phyloP scores from a whole-genome alignment of 306 rosid genomes.

The apple (Malus domestica) region DNA sequence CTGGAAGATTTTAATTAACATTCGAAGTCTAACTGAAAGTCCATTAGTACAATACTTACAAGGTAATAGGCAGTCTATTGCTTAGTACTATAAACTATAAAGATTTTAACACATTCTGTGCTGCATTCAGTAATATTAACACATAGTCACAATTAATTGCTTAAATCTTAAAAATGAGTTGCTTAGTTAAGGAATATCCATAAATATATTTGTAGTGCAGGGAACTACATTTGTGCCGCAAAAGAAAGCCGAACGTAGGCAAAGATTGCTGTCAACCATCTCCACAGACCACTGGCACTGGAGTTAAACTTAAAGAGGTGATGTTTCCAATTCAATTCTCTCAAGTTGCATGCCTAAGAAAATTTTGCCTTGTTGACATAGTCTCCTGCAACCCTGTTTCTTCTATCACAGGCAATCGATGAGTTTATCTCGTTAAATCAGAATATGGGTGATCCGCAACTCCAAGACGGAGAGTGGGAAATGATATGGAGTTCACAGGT shows the following conservation, averaged over 20 bases:
- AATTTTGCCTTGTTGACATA: neutral
- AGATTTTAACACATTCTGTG: neutral
- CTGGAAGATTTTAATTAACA: no score
- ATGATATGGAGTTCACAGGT: conserved; percentile 99
- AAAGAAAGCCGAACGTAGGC: conserved; percentile 79
- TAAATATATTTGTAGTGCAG: conserved; percentile 73
- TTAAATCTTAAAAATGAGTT: neutral
- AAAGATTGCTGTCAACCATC: conserved; percentile 61
- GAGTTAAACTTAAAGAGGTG: conserved; percentile 44
- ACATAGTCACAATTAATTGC: neutral
- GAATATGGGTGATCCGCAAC: conserved; percentile 41
- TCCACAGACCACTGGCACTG: conserved; percentile 44
- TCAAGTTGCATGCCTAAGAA: neutral
- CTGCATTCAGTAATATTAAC: neutral
- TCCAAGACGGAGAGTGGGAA: conserved; percentile 82
- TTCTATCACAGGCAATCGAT: conserved; percentile 60
- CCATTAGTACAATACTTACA: neutral
- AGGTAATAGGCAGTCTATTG: conserved; percentile 46
- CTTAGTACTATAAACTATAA: neutral
- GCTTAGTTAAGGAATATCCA: conserved; percentile 36
- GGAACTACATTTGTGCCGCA: conserved; percentile 95
- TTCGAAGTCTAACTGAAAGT: no score
- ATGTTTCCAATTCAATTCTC: no score
- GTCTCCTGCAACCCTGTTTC: neutral
- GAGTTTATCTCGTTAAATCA: conserved; percentile 45